These are phyloP conservation scores for Lachnellula hyalina DNA, from an alignment of 2,329 filamentous ascomycete species.

Conservation along the genomic window DNA sequence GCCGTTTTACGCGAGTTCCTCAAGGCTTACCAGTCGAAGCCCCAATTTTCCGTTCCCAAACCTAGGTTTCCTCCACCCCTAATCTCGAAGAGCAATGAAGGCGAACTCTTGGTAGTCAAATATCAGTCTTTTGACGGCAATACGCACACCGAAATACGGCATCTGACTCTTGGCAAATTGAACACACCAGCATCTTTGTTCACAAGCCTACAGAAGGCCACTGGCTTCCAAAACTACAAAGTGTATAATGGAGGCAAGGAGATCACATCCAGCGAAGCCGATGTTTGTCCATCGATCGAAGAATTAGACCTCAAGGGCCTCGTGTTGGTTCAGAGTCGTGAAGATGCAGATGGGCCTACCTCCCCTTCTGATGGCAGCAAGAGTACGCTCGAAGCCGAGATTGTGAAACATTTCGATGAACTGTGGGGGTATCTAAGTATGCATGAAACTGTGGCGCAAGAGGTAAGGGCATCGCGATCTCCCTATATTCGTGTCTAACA, in stretches of 20 bases:
- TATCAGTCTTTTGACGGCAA: constrained; percentile 69
- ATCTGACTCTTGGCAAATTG: constrained; percentile 59
- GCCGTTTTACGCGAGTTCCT: constrained; percentile 64
- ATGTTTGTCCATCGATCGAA: constrained; percentile 56
- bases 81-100: constrained; percentile 48
- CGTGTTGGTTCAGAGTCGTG: constrained; percentile 59
- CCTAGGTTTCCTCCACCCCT: constrained; percentile 48
- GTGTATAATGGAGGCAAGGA: constrained; percentile 64
- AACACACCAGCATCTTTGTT: constrained; percentile 69
- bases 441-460: constrained; percentile 61
- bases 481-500: constrained; percentile 2
- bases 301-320: constrained; percentile 65
- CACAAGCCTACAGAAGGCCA: constrained; percentile 60
- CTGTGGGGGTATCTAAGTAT: constrained; percentile 77
- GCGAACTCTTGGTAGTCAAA: constrained; percentile 60
- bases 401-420: constrained; percentile 76
- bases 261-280: constrained; percentile 55
- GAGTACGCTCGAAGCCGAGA: constrained; percentile 67
- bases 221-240: constrained; percentile 71
- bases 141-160: constrained; percentile 53
- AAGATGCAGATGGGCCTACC: constrained; percentile 40
- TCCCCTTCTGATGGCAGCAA: constrained; percentile 45
- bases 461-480: constrained; percentile 43
- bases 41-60: constrained; percentile 55
- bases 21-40: constrained; percentile 56